These are phyloP conservation scores for Phytophthora rubi DNA, from an alignment of 352 stramenopile species.

Conservation along the genomic window DNA sequence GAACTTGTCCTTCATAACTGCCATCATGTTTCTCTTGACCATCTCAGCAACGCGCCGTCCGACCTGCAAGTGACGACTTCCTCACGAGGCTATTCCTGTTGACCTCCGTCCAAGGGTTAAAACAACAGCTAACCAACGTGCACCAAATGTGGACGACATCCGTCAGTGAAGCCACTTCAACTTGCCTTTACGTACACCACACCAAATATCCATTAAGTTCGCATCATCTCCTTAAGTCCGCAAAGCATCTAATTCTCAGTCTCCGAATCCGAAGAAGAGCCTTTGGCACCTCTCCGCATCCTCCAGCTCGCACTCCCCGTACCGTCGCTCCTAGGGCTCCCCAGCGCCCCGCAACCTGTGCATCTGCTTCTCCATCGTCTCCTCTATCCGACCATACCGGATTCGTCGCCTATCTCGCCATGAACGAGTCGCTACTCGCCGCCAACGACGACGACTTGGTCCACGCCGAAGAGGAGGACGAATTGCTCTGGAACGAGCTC, in stretches of 20 bases:
- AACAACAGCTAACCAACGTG: not conserved
- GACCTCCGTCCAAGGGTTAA: not conserved
- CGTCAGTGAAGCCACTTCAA: conserved; percentile 4
- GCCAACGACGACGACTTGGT: conserved; percentile 37
- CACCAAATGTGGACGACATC: not conserved
- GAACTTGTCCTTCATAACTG: not conserved
- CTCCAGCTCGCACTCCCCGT: not conserved
- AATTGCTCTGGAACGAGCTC: conserved; percentile 84
- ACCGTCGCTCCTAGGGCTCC: not conserved
- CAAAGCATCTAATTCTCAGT: not conserved
- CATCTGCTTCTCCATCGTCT: conserved; percentile 15
- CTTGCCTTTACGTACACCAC: conserved; percentile 11
- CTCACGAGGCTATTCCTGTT: not conserved
- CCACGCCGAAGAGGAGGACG: conserved; percentile 60
- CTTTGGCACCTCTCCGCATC: conserved; percentile 4
- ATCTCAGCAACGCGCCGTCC: not conserved
- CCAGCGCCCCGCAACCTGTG: not conserved
- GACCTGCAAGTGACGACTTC: conserved; percentile 1
- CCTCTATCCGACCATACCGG: conserved; percentile 6
- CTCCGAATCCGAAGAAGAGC: conserved; percentile 13
- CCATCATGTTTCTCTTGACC: not conserved
- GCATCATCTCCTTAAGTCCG: conserved; percentile 18
- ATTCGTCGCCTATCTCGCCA: conserved; percentile 17
- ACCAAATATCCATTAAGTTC: conserved; percentile 6
- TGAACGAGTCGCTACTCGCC: conserved; percentile 76